Percentiles rank a stretch among this genome's conserved stretches.
Conservation (phyloP, 2,329 filamentous ascomycete species). For the Fusarium albidum region DNA sequence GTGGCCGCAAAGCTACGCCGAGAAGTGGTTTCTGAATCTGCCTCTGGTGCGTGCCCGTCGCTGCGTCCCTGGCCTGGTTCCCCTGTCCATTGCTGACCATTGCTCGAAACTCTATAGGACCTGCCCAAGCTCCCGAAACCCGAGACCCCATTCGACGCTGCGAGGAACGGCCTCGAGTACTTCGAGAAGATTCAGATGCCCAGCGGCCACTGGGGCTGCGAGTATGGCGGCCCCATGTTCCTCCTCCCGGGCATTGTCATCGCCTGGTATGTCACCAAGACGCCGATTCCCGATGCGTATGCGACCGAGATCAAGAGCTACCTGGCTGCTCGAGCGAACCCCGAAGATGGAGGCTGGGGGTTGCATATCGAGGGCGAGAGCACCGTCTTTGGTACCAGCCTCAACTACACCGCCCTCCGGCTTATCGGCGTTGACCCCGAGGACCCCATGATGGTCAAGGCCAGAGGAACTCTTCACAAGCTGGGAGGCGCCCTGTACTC, state of each 20-base stretch:
- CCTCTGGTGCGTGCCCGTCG: constrained; percentile 66
- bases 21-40: constrained; percentile 85
- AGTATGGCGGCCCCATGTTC: constrained; percentile 97
- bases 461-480: constrained; percentile 79
- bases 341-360: constrained; percentile 92
- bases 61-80: not conserved
- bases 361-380: constrained; percentile 93
- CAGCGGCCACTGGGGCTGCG: constrained; percentile 92
- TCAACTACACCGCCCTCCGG: constrained; percentile 86
- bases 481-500: constrained; percentile 83
- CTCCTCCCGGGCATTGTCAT: constrained; percentile 85
- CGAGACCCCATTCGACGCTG: constrained; percentile 76
- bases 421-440: constrained; percentile 84
- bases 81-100: no score
- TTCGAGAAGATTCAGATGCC: constrained; percentile 88
- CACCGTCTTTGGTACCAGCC: constrained; percentile 84
- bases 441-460: constrained; percentile 83
- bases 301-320: constrained; percentile 93
- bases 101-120: constrained; percentile 63
- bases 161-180: constrained; percentile 83
- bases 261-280: constrained; percentile 87
- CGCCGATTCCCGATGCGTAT: constrained; percentile 79
- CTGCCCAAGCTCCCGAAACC: constrained; percentile 75
- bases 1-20: constrained; percentile 88
- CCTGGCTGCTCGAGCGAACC: constrained; percentile 81